Evolutionary conservation across 768 basidiomycete genomes (phyloP), one percentile per base, ranked within the genome.

Genomic region (Pisolithus microcarpus): DNA sequence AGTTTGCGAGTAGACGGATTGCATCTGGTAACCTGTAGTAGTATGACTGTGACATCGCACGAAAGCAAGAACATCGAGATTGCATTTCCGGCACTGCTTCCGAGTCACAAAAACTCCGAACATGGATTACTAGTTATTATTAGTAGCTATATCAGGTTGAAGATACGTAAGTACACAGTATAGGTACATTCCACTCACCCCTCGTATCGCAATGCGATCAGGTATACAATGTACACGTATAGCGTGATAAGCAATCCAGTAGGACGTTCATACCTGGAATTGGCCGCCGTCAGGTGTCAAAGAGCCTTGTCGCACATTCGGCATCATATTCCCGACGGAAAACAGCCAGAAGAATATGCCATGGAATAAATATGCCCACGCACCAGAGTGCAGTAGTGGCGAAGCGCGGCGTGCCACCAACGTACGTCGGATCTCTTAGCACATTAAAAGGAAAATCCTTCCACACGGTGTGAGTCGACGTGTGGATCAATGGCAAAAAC

Each of bases 401-500:
- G 70, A 97, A 97, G 64, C 84, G 89, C 72, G 97, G 71, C 5
- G 92, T 93, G 62, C 87, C 91, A 6, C 95, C 95, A 43, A 92
- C 87, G 63, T 99, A 98, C 95, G 97, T 99, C 0, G 95, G 95
- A 66, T 96, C 86, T 18, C 80, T 75, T 38, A 94, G 75, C 44
- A 96, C 78, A 64, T 95, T 95, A 77, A 97, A 99, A 0, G 95
- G 95, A 75, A n/a, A 99, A 99, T 65, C 88, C 86, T 61, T 92
- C 86, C n/a, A 97, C 93, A n/a, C n/a, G n/a, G n/a, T n/a, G n/a
- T n/a, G n/a, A n/a, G n/a, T n/a, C n/a, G n/a, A n/a, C n/a, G n/a
- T n/a, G n/a, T n/a, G n/a, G n/a, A n/a, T n/a, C n/a, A n/a, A n/a
- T n/a, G n/a, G n/a, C n/a, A n/a, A n/a, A n/a, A n/a, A n/a, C n/a